These are phyloP conservation scores for Zygosaccharomyces lentus DNA, from an alignment of 805 yeast genomes.

Conservation along the genomic window DNA sequence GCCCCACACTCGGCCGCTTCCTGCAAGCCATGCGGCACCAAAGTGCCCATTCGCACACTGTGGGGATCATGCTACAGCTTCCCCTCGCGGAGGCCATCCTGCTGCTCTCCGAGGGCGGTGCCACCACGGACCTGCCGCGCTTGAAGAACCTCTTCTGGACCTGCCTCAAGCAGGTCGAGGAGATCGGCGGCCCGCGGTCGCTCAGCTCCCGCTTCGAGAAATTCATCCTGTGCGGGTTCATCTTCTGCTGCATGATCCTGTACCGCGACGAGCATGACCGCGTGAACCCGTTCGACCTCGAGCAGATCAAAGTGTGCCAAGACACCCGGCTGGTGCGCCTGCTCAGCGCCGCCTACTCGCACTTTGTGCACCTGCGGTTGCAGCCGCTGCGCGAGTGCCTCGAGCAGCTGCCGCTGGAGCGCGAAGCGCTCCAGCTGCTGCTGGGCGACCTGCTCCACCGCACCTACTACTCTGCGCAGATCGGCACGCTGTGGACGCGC, in stretches of 20 bases:
- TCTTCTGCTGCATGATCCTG: constrained; percentile 24
- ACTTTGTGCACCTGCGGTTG: constrained; percentile 17
- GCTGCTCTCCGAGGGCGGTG: constrained; percentile 6
- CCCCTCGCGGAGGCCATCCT: constrained; percentile 19
- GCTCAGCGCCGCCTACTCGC: constrained; percentile 16
- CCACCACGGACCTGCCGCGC: constrained; percentile 1
- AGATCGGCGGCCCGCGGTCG: constrained; percentile 17
- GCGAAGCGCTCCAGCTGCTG: neutral
- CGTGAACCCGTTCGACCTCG: constrained; percentile 32
- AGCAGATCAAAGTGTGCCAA: constrained; percentile 25
- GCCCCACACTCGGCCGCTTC: neutral
- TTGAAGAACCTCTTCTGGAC: constrained; percentile 20
- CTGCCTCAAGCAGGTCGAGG: constrained; percentile 21
- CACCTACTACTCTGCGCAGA: constrained; percentile 18
- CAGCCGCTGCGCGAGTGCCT: constrained; percentile 12
- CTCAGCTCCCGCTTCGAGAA: constrained; percentile 17
- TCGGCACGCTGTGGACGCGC: constrained; percentile 25
- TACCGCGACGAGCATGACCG: constrained; percentile 10
- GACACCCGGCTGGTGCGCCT: constrained; percentile 11
- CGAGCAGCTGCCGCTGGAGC: constrained; percentile 8
- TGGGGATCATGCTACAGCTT: constrained; percentile 17
- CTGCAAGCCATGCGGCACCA: neutral
- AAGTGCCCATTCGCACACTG: neutral
- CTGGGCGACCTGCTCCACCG: constrained; percentile 15
- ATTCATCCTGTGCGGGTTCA: constrained; percentile 24